phyloP scores from a whole-genome alignment of 306 rosid genomes.

The Citrullus colocynthis region DNA sequence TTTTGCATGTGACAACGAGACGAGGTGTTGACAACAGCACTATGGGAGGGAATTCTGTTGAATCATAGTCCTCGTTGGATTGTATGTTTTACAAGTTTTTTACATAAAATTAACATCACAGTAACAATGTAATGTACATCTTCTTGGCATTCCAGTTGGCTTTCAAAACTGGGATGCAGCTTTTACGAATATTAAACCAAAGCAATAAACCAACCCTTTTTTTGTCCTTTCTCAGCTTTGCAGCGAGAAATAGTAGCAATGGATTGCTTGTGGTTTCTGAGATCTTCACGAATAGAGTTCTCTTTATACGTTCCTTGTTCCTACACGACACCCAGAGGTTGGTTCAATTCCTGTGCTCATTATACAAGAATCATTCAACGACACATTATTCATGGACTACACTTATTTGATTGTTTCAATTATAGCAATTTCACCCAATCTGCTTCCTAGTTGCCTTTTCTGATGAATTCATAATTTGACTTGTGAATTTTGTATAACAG shows the following conservation, averaged over 20 bases:
- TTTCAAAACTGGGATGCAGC: background rate
- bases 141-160: background rate
- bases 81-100: background rate
- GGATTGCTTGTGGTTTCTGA: background rate
- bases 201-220: background rate
- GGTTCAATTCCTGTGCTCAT: background rate
- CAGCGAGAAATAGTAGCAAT: background rate
- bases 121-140: background rate
- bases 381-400: background rate
- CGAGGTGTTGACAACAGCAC: background rate
- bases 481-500: background rate
- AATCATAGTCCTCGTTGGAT: background rate
- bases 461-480: background rate
- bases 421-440: background rate
- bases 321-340: background rate
- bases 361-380: background rate
- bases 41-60: background rate
- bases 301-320: background rate
- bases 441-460: background rate
- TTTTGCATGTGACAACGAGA: background rate
- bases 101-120: background rate
- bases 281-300: background rate
- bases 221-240: background rate
- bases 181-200: background rate
- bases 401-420: background rate